phyloP scores from a whole-genome alignment of 768 basidiomycete species.

The Steccherinum ochraceum region DNA sequence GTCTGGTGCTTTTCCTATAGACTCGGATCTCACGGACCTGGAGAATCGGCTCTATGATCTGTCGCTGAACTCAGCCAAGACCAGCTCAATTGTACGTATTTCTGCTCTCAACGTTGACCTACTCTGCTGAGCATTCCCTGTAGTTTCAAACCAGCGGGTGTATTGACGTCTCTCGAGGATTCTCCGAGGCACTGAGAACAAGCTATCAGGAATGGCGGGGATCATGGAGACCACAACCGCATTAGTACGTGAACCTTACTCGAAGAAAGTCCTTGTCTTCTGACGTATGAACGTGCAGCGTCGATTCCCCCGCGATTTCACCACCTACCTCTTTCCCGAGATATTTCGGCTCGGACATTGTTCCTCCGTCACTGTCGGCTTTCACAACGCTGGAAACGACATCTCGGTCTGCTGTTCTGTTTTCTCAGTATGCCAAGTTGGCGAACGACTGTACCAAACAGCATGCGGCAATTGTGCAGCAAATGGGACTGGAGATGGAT shows the following conservation, averaged over 20 bases:
- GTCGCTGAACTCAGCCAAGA: background rate
- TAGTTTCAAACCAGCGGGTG: slow-evolving; percentile 29
- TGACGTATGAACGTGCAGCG: slow-evolving; percentile 25
- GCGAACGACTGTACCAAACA: slow-evolving; percentile 38
- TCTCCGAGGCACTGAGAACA: slow-evolving; percentile 31
- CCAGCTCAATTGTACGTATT: background rate
- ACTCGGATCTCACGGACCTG: slow-evolving; percentile 9
- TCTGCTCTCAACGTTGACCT: background rate
- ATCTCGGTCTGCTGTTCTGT: slow-evolving; percentile 30
- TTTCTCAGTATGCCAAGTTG: slow-evolving; percentile 47
- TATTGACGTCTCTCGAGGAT: slow-evolving; percentile 55
- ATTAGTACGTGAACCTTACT: slow-evolving; percentile 28
- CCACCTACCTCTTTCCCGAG: slow-evolving; percentile 55
- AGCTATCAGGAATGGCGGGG: slow-evolving; percentile 36
- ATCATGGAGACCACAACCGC: slow-evolving; percentile 25
- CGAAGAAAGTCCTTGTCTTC: background rate
- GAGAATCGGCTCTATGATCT: slow-evolving; percentile 15
- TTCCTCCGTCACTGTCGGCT: slow-evolving; percentile 1
- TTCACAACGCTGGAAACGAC: slow-evolving; percentile 44
- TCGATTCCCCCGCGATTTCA: slow-evolving; percentile 47
- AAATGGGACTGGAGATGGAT: slow-evolving; percentile 42
- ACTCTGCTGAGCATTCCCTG: background rate
- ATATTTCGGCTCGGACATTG: slow-evolving; percentile 26
- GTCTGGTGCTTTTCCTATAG: slow-evolving; percentile 46
- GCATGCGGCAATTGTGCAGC: slow-evolving; percentile 26